These are phyloP conservation scores for Colletotrichum sp. DNA, from an alignment of 2,329 filamentous ascomycete genomes.

Conservation along the genomic window DNA sequence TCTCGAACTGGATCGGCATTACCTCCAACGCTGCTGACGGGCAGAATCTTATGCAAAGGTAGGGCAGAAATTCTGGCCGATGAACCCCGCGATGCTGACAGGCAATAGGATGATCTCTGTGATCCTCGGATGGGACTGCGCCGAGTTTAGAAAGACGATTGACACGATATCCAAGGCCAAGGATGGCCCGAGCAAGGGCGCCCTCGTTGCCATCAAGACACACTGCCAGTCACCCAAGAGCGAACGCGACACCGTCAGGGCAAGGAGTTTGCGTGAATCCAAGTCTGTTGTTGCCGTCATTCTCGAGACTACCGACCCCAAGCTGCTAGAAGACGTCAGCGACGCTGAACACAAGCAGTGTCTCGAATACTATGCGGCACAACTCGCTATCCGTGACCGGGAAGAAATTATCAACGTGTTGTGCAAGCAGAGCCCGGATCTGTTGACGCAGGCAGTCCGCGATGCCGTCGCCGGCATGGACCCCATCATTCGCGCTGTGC, in stretches of 20 bases:
- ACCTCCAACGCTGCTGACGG: constrained; percentile 76
- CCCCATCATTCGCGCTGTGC: constrained; percentile 74
- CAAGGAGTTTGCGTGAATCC: constrained; percentile 52
- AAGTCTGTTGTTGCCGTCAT: constrained; percentile 72
- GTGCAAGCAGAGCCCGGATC: constrained; percentile 73
- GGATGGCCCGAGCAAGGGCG: constrained; percentile 62
- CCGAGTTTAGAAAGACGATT: constrained; percentile 69
- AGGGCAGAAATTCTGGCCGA: background rate
- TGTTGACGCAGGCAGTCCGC: constrained; percentile 71
- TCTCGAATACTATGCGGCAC: constrained; percentile 72
- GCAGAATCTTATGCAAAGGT: constrained; percentile 78
- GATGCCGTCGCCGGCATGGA: constrained; percentile 73
- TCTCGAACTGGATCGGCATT: constrained; percentile 81
- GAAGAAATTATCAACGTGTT: constrained; percentile 70
- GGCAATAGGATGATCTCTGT: constrained; percentile 70
- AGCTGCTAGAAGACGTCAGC: constrained; percentile 51
- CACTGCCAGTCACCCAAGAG: constrained; percentile 58
- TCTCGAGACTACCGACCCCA: constrained; percentile 57
- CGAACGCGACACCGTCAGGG: constrained; percentile 64
- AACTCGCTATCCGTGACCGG: constrained; percentile 76
- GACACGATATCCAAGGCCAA: constrained; percentile 69
- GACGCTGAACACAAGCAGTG: constrained; percentile 67
- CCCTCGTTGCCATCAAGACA: constrained; percentile 63
- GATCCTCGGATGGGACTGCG: constrained; percentile 74
- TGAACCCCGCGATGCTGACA: constrained; percentile 9